Base-by-base conservation (phyloP, 768 basidiomycete species). In the Saitozyma podzolica region DNA sequence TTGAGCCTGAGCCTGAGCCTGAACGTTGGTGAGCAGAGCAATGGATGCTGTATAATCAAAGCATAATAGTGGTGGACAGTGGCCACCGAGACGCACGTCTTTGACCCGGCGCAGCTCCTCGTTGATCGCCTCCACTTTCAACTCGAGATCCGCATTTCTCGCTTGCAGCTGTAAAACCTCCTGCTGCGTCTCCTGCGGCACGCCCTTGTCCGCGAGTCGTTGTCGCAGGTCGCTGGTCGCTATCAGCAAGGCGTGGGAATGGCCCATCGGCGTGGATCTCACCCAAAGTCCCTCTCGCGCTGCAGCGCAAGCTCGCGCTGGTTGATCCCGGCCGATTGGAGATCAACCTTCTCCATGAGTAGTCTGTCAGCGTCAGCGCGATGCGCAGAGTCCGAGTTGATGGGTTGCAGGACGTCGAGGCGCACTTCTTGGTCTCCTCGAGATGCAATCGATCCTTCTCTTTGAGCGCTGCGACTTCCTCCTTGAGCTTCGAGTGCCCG, bases 371-470 rank as follows among this genome's bases (percentile, higher is more conserved):
- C 5, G 29, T 55, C 62, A 63, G 56, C 39, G 19, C 41, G 9
- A 40, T 40, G 3, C 49, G 6, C 19, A 17, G 40, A 16, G 2
- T n/a, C 2, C 8, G 14, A 29, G 10, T 6, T 54, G 29, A 29
- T 29, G 2, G 29, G 29, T 11, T n/a, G 19, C 11, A 62, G 64
- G 29, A 29, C 29, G 5, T 29, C 29, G 29, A 29, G 2, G 2
- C 29, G 14, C 41, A 73, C 74, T 62, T 63, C 40, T 78, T 76
- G 63, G 72, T 68, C 79, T 77, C 74, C 20, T 94, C 91, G 19
- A 93, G 84, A 72, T 95, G 92, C 88, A 91, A 89, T 70, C 86
- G 84, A 75, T 88, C 91, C 84, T 91, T 94, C 67, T 93, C 91
- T 48, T 80, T 81, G 7, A 90, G 82, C 40, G 89, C 88, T 65